phyloP scores from a whole-genome alignment of 768 basidiomycete genomes.

The Cystobasidium tubakii region DNA sequence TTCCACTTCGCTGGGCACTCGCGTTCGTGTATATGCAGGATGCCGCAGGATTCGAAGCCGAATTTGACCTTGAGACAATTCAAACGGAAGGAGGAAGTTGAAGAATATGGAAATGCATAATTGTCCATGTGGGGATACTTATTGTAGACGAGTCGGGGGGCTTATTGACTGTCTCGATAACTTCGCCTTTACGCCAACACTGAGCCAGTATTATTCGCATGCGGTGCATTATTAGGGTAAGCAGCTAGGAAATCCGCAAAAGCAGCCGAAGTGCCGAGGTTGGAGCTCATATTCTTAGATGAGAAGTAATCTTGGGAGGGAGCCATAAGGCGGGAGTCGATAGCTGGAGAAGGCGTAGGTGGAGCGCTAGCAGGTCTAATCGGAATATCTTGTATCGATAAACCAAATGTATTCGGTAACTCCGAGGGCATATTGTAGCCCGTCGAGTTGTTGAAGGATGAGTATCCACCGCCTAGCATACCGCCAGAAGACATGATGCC shows the following conservation, averaged over 20 bases:
- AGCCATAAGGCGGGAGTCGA: slow-evolving; percentile 7
- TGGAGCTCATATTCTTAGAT: neutral
- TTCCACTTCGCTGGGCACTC: no score
- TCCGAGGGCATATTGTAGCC: slow-evolving; percentile 6
- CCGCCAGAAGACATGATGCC: slow-evolving; percentile 10
- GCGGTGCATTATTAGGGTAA: neutral
- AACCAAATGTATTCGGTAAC: slow-evolving; percentile 31
- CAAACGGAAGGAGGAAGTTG: no score
- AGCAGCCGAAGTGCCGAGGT: slow-evolving; percentile 1
- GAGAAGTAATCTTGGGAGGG: slow-evolving; percentile 29
- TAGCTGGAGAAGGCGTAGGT: slow-evolving; percentile 26
- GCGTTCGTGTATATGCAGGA: no score
- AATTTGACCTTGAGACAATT: no score
- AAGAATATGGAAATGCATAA: no score
- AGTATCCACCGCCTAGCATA: neutral
- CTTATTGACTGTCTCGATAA: no score
- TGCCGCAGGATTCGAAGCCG: no score
- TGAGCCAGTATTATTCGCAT: slow-evolving; percentile 1
- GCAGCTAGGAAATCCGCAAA: slow-evolving; percentile 3
- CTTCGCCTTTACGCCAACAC: neutral
- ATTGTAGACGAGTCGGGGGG: no score
- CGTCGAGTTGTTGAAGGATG: neutral
- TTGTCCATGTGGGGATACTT: no score
- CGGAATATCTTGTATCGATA: slow-evolving; percentile 24
- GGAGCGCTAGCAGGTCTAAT: slow-evolving; percentile 32